Evolutionary conservation across 768 basidiomycete genomes (phyloP).

Genomic region (Leccinum sublutescens): DNA sequence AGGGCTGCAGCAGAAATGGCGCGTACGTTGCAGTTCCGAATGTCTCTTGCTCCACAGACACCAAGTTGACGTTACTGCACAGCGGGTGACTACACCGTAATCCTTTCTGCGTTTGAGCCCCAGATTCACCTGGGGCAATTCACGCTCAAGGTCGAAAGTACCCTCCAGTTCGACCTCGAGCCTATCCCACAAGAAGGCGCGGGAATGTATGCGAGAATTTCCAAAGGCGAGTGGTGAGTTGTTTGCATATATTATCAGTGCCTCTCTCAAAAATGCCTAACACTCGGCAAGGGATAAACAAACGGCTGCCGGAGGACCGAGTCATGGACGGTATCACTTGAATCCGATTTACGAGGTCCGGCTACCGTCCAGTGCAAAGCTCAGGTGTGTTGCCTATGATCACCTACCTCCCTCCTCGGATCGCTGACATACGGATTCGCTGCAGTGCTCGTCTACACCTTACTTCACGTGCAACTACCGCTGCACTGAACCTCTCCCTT

Average conservation of each 20-base stretch:
- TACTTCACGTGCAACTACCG: constrained; percentile 38
- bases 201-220: constrained; percentile 76
- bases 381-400: constrained; percentile 46
- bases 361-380: constrained; percentile 48
- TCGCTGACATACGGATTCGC: not conserved
- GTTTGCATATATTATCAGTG: not conserved
- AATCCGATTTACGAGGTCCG: constrained; percentile 72
- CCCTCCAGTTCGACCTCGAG: constrained; percentile 56
- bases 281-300: constrained; percentile 44
- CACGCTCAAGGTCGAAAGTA: constrained; percentile 61
- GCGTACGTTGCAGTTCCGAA: constrained; percentile 39
- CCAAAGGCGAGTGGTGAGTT: constrained; percentile 74
- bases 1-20: constrained; percentile 49
- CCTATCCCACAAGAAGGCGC: constrained; percentile 84
- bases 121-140: constrained; percentile 60
- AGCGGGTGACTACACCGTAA: constrained; percentile 74
- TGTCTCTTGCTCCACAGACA: not conserved
- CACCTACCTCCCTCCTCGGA: constrained; percentile 27
- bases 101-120: constrained; percentile 86
- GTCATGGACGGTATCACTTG: constrained; percentile 55
- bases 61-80: constrained; percentile 2
- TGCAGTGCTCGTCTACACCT: constrained; percentile 71
- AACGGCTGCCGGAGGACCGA: constrained; percentile 69
- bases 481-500: constrained; percentile 61
- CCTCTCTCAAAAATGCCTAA: not conserved